A percentile compares a stretch with the other conserved stretches of the same genome.
These are phyloP conservation scores for Phylloporus sp. DNA, from an alignment of 768 basidiomycete genomes.

Conservation along the genomic window DNA sequence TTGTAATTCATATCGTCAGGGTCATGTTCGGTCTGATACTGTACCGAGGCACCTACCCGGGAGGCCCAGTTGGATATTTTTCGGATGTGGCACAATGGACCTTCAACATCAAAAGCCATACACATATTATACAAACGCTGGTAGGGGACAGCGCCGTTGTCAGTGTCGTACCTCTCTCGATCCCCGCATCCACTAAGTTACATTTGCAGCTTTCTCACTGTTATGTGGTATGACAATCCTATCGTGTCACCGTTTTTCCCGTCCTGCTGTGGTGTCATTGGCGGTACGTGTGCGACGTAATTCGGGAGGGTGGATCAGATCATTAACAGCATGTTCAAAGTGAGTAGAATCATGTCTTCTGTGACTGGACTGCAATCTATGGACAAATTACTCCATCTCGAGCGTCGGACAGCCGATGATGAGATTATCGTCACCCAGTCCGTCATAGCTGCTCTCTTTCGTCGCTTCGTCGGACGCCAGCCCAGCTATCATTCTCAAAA, in stretches of 20 bases:
- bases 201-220: not conserved
- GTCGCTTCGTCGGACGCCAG: slow-evolving; percentile 86
- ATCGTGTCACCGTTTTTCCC: not conserved
- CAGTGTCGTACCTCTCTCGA: not conserved
- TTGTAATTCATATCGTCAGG: not conserved
- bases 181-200: not conserved
- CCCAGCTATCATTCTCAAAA: too few species aligned
- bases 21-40: not conserved
- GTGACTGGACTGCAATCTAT: not conserved
- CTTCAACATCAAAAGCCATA: not conserved
- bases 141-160: not conserved
- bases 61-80: not conserved
- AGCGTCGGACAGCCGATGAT: too few species aligned
- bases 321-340: not conserved
- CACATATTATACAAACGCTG: not conserved
- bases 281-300: not conserved
- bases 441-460: too few species aligned
- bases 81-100: not conserved
- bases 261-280: not conserved
- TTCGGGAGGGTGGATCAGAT: not conserved
- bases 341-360: not conserved
- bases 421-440: too few species aligned
- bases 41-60: not conserved
- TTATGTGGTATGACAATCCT: not conserved
- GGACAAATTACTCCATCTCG: too few species aligned